Evolutionary conservation across 768 basidiomycete species (phyloP).

Genomic region (Sporobolomyces pararoseus): DNA sequence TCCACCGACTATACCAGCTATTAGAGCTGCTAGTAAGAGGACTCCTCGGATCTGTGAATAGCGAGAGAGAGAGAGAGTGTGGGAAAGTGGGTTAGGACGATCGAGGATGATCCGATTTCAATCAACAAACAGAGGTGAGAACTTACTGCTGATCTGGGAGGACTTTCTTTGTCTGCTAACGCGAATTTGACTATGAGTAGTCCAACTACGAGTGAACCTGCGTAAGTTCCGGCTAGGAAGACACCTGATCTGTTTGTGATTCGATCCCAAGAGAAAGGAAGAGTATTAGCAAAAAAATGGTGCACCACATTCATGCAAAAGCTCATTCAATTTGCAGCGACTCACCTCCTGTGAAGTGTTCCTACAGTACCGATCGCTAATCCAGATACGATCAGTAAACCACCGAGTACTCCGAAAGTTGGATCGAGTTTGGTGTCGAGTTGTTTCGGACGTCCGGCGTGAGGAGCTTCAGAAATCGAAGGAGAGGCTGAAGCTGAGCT

Average conservation of each 20-base stretch:
- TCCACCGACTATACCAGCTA: slow-evolving; percentile 79
- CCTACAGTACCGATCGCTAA: slow-evolving; percentile 85
- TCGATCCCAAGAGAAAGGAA: neutral
- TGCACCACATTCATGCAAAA: too few relatives aligned
- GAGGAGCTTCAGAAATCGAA: neutral
- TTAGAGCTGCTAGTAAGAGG: slow-evolving; percentile 74
- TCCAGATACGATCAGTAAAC: slow-evolving; percentile 80
- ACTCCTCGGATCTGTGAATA: slow-evolving; percentile 63
- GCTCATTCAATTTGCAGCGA: slow-evolving; percentile 50
- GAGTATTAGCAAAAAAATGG: too few relatives aligned
- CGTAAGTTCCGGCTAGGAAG: slow-evolving; percentile 88
- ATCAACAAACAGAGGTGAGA: too few relatives aligned
- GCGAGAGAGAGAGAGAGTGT: neutral
- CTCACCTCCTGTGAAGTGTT: slow-evolving; percentile 90
- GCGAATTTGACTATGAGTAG: slow-evolving; percentile 85
- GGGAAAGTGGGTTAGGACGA: neutral
- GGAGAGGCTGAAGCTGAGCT: neutral
- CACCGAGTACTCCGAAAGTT: slow-evolving; percentile 57
- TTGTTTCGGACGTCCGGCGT: neutral
- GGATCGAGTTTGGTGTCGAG: slow-evolving; percentile 22
- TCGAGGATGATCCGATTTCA: neutral
- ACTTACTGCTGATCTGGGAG: slow-evolving; percentile 61
- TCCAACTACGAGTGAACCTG: slow-evolving; percentile 75
- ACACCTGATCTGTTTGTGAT: slow-evolving; percentile 53
- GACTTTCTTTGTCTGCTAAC: slow-evolving; percentile 70